Base-by-base conservation (phyloP, 352 stramenopile genomes). In the Globisporangium solare region DNA sequence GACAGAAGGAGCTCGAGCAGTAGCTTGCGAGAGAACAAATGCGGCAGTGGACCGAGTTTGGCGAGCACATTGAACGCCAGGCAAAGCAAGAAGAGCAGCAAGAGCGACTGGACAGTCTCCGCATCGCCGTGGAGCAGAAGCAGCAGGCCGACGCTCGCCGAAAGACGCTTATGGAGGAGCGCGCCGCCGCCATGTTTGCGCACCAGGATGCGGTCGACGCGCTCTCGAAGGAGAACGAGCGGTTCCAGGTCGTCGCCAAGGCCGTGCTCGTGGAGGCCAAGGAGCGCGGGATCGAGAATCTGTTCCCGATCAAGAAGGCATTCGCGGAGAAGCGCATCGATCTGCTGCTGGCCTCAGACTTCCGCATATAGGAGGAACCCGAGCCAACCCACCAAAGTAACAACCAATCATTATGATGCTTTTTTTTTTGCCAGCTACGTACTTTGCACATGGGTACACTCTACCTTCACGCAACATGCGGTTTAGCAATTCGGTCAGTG, bases 251-350 rank as follows among this genome's bases (percentile, higher is more conserved):
- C 24, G 74, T 79, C 7, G 82, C 82, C 2, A 51, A 72, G 4
- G 65, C 71, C 46, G 76, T 77, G 8, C 67, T 92, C 13, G 60
- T 78, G 6, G 79, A 88, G 45, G 79, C 82, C 52, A 76, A 84
- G 35, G 60, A 74, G 7, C 75, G 71, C 20, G 82, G 82, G 2
- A 51, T 90, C 22, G 62, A 72, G 12, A 90, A 89, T 59, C 51
- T 87, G 12, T 83, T 78, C 54, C 82, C 82, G 5, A 84, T 92
- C 61, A 71, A 90, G 59, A 86, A 90, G 57, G 82, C 79, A 3
- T 40, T 89, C 13, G 63, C 78, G 3, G 79, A 88, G 61, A 89
- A 89, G 31, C 71, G 75, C 35, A 79, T 92, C 22, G 82, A 90
- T 35, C 63, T 90, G 45, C 68, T 92, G 45, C 73, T 74, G 13